These are phyloP conservation scores for Annulohypoxylon moriforme DNA, from an alignment of 495 filamentous ascomycete genomes.

Conservation along the genomic window DNA sequence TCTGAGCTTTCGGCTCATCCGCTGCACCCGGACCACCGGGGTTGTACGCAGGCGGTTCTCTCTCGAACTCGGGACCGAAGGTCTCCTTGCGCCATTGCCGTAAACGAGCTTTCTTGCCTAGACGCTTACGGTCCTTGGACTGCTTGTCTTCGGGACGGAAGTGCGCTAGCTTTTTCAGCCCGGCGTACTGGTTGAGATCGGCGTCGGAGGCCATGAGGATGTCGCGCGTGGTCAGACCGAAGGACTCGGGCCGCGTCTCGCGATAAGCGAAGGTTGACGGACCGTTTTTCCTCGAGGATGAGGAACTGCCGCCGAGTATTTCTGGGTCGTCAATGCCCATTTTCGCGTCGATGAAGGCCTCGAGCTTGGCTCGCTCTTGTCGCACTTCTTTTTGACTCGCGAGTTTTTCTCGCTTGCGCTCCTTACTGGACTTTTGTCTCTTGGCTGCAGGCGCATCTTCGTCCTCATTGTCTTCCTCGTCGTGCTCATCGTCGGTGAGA, in stretches of 20 bases:
- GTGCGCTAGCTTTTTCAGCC: slow-evolving; percentile 91
- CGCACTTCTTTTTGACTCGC: slow-evolving; percentile 80
- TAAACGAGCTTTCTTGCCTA: slow-evolving; percentile 91
- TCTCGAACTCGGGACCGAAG: slow-evolving; percentile 75
- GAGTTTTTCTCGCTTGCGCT: slow-evolving; percentile 70
- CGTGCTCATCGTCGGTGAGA: slow-evolving; percentile 60
- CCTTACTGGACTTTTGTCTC: slow-evolving; percentile 72
- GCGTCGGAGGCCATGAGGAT: slow-evolving; percentile 91
- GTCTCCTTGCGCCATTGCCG: slow-evolving; percentile 92
- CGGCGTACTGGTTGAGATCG: slow-evolving; percentile 89
- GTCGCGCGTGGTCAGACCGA: slow-evolving; percentile 88
- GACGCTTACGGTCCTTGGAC: slow-evolving; percentile 81
- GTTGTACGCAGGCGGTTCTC: slow-evolving; percentile 60
- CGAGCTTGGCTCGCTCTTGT: slow-evolving; percentile 82
- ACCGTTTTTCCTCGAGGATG: slow-evolving; percentile 35
- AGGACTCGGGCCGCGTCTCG: slow-evolving; percentile 88
- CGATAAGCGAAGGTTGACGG: slow-evolving; percentile 80
- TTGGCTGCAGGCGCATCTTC: slow-evolving; percentile 57
- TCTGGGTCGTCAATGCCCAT: slow-evolving; percentile 76
- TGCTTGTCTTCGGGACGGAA: slow-evolving; percentile 93
- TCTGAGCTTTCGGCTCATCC: slow-evolving; percentile 27
- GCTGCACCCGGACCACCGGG: slow-evolving; percentile 47
- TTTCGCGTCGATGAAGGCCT: slow-evolving; percentile 85
- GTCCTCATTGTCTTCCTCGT: slow-evolving; percentile 53
- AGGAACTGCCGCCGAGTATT: slow-evolving; percentile 56